Evolutionary conservation across 164 flowering plant species (phyloP), one percentile per base, ranked within the genome.

Genomic region (Macadamia integrifolia): DNA sequence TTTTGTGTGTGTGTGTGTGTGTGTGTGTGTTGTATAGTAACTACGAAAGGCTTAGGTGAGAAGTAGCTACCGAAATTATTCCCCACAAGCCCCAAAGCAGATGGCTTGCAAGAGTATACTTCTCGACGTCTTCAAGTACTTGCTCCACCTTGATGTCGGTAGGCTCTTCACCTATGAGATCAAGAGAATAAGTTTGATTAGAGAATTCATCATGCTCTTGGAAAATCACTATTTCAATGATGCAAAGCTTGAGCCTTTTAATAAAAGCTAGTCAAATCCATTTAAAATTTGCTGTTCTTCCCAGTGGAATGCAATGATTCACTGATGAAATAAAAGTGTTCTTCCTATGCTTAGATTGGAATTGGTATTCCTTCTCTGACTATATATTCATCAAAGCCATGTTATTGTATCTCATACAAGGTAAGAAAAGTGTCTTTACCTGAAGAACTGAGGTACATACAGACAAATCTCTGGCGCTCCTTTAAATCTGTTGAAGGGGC

Each of bases 21-120:
- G 57, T 53, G n/a, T 53, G 18, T 53, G 57, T 53, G n/a, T 53
- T 53, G 6, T 53, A 14, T 14, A 14, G 18, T 53, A 53, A 53
- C 15, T 2, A 53, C 17, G 18, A 53, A 53, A 53, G 11, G 57
- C 17, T 2, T 48, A 56, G 35, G 11, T 46, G 50, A 58, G 28
- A 50, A 3, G 17, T 6, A 43, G 13, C 56, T 83, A 87, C 91
- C 80, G 91, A 87, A 50, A 87, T 87, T 55, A 87, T 80, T 69
- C 89, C 91, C 91, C 91, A 87, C 66, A 87, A 67, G 66, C 89
- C 86, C 91, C 91, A 87, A 65, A 71, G 57, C 6, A 87, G 80
- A 80, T 87, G 91, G 69, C 69, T 87, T 52, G 88, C 87, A 55
- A 87, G 81, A 44, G 84, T 80, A 61, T 82, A 81, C 72, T 79